These are phyloP conservation scores for Colletotrichum acutatum DNA, from an alignment of 2,329 filamentous ascomycete species.

Conservation along the genomic window DNA sequence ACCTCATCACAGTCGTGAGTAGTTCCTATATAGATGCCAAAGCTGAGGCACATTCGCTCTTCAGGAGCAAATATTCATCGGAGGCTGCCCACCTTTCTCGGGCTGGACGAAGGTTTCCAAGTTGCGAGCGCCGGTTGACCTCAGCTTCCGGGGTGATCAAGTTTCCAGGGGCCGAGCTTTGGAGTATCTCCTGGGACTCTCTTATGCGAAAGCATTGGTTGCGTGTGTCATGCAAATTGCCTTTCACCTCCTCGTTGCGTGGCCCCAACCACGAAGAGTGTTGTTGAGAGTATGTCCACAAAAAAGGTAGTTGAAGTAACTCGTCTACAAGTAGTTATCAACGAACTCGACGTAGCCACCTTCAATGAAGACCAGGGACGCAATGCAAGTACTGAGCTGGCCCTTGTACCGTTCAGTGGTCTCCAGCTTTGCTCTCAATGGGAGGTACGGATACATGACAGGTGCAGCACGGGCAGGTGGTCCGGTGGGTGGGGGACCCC, in stretches of 20 bases:
- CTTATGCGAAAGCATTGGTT: neutral
- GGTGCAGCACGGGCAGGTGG: no score
- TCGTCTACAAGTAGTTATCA: neutral
- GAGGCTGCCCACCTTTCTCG: neutral
- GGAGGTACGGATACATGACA: no score
- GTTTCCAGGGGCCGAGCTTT: neutral
- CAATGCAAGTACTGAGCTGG: no score
- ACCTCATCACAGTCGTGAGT: no score
- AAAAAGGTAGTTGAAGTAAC: neutral
- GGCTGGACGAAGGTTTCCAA: neutral
- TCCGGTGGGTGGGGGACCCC: no score
- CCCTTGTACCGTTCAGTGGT: neutral
- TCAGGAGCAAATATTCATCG: neutral
- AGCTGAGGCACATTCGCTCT: no score
- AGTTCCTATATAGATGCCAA: neutral
- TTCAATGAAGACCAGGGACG: neutral
- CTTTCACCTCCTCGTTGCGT: neutral
- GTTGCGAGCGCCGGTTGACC: neutral
- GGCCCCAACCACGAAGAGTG: no score
- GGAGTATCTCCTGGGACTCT: neutral
- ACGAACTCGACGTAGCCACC: neutral
- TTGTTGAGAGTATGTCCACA: neutral
- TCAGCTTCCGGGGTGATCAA: conserved; percentile 3
- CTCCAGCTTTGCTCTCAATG: neutral
- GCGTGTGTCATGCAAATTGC: neutral